phyloP scores from a whole-genome alignment of 2,329 filamentous ascomycete genomes.

The Penicillium italicum region DNA sequence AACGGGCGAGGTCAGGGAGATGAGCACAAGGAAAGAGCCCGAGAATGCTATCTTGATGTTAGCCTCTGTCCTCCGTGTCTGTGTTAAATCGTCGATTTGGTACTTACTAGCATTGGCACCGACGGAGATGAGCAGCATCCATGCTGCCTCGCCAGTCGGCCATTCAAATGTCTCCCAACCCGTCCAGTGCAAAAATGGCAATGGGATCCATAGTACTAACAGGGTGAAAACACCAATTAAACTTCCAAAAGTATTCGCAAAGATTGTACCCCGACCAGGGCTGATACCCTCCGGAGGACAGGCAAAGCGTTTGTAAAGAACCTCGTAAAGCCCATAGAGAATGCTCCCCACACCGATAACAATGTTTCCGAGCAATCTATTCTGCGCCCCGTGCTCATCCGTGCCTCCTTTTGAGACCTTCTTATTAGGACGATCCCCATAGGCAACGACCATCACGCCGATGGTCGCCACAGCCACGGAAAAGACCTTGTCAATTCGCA shows the following conservation, averaged over 20 bases:
- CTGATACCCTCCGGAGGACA: constrained; percentile 88
- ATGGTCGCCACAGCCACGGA: constrained; percentile 82
- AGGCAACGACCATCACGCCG: constrained; percentile 91
- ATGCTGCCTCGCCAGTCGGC: constrained; percentile 71
- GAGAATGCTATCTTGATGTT: constrained; percentile 61
- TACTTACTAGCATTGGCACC: constrained; percentile 73
- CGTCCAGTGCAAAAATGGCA: constrained; percentile 75
- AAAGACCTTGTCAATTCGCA: constrained; percentile 78
- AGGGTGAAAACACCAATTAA: constrained; percentile 85
- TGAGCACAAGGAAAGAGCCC: constrained; percentile 87
- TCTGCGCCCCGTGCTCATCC: constrained; percentile 53
- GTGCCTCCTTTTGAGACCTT: constrained; percentile 42
- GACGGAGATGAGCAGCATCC: constrained; percentile 75
- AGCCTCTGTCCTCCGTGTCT: background rate
- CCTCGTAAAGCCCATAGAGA: constrained; percentile 94
- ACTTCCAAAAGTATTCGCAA: constrained; percentile 87
- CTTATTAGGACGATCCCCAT: constrained; percentile 68
- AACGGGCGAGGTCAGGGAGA: constrained; percentile 88
- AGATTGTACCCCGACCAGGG: constrained; percentile 86
- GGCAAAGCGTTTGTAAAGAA: constrained; percentile 88
- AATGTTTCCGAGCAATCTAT: constrained; percentile 77
- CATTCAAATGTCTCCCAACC: constrained; percentile 80
- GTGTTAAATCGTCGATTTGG: background rate
- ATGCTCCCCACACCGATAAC: constrained; percentile 89
- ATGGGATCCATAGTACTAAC: constrained; percentile 81